phyloP scores from a whole-genome alignment of 176 grass and related monocot species.

The Oryza meridionalis region DNA sequence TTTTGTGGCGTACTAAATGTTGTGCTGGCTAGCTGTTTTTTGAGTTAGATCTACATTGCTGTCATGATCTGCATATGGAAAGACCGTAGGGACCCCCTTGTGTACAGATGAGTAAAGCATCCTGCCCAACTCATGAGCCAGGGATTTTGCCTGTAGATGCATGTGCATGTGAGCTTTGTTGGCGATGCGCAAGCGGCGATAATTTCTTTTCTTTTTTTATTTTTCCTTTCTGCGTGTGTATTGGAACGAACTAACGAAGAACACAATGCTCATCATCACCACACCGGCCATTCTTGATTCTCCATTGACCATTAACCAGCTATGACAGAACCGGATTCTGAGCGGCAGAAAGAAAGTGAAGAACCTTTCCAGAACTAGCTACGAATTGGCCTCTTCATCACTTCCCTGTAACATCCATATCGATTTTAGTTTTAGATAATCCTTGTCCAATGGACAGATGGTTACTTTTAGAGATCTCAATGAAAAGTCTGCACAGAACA shows the following conservation, averaged over 20 bases:
- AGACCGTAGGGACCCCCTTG: constrained; percentile 28
- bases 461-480: neutral
- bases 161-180: constrained; percentile 24
- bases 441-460: neutral
- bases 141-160: neutral
- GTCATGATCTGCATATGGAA: constrained; percentile 20
- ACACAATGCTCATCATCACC: neutral
- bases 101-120: constrained; percentile 13
- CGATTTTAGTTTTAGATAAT: neutral
- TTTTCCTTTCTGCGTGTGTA: neutral
- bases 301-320: neutral
- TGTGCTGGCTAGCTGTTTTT: neutral
- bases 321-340: constrained; percentile 1
- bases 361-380: neutral
- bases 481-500: neutral
- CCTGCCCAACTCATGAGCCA: constrained; percentile 13
- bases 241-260: neutral
- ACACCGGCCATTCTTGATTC: neutral
- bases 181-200: constrained; percentile 20
- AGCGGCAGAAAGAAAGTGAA: neutral
- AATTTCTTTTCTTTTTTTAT: neutral
- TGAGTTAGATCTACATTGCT: constrained; percentile 34
- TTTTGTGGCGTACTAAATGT: neutral
- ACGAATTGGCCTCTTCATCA: neutral
- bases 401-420: neutral